Evolutionary conservation across 768 basidiomycete genomes (phyloP), one percentile per base, ranked within the genome.

Genomic region (Mycena pura): DNA sequence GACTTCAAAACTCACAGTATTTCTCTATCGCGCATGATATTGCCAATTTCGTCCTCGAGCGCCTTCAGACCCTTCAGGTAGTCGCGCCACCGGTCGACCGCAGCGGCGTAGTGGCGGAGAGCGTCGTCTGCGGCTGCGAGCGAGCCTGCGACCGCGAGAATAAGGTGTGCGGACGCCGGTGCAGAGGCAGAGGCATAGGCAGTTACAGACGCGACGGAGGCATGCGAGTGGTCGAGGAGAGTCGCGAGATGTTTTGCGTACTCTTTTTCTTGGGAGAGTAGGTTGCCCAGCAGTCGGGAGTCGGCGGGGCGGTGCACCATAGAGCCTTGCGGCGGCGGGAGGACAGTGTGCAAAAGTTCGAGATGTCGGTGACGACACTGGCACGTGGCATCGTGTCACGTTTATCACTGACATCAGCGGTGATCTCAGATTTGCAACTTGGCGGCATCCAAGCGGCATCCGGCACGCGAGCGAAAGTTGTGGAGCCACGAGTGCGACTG

Each of bases 271-370:
- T 86, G 82, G 6, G 77, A 74, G 47, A 92, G 78, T 28, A 93
- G 83, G 69, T 89, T 87, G 3, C 80, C 75, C 55, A 93, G 82
- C 15, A 94, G 80, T 21, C 91, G 84, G 32, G 88, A 87, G 78
- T 93, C 91, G 10, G 87, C 77, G n/a, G 85, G 77, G 24, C 89
- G 82, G 71, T 90, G 90, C 47, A 90, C 87, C 90, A 91, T 91
- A 48, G 14, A 43, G 44, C 47, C 45, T 40, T 5, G 28, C 2
- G 43, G 4, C 45, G 39, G 10, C 34, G 27, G n/a, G n/a, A n/a
- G n/a, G n/a, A n/a, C n/a, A n/a, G n/a, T n/a, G n/a, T n/a, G n/a
- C n/a, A n/a, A n/a, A n/a, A n/a, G n/a, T n/a, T n/a, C n/a, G n/a
- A n/a, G n/a, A n/a, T n/a, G n/a, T n/a, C n/a, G n/a, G n/a, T n/a